Evolutionary conservation across 768 basidiomycete genomes (phyloP).

Genomic region (Tylopilus felleus): DNA sequence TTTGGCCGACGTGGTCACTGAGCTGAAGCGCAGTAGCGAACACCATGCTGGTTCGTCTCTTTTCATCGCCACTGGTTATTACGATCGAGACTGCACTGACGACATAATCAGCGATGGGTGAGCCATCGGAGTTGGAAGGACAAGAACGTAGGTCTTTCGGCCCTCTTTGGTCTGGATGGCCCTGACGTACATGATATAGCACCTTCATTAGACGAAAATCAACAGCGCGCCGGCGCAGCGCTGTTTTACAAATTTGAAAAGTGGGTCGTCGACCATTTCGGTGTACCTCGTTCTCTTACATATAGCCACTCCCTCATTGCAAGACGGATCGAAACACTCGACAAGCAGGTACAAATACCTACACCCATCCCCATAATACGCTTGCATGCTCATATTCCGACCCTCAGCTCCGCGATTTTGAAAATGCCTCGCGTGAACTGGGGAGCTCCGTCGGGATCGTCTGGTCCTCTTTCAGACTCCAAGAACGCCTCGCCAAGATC

Average conservation of each 20-base stretch:
- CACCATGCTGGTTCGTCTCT: slow-evolving; percentile 29
- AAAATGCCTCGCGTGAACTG: slow-evolving; percentile 50
- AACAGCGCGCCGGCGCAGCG: slow-evolving; percentile 44
- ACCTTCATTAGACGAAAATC: slow-evolving; percentile 45
- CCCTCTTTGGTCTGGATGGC: neutral
- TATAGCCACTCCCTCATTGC: neutral
- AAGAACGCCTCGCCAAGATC: slow-evolving; percentile 47
- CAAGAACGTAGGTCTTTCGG: slow-evolving; percentile 31
- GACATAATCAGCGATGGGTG: slow-evolving; percentile 21
- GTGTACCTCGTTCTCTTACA: neutral
- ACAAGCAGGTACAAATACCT: slow-evolving; percentile 39
- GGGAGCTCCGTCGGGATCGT: slow-evolving; percentile 55
- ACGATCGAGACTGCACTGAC: neutral
- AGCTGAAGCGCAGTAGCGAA: slow-evolving; percentile 39
- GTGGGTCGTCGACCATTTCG: slow-evolving; percentile 31
- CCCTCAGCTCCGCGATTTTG: slow-evolving; percentile 49
- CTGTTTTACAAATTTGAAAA: slow-evolving; percentile 44
- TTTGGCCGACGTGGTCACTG: slow-evolving; percentile 42
- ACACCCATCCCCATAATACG: neutral
- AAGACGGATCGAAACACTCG: slow-evolving; percentile 46
- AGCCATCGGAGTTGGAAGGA: slow-evolving; percentile 37
- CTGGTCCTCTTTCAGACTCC: slow-evolving; percentile 47
- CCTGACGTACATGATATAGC: slow-evolving; percentile 11
- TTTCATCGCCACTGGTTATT: neutral
- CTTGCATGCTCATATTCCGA: neutral